Evolutionary conservation across 257 asterid genomes (phyloP).

Genomic region (Penstemon newberryi): DNA sequence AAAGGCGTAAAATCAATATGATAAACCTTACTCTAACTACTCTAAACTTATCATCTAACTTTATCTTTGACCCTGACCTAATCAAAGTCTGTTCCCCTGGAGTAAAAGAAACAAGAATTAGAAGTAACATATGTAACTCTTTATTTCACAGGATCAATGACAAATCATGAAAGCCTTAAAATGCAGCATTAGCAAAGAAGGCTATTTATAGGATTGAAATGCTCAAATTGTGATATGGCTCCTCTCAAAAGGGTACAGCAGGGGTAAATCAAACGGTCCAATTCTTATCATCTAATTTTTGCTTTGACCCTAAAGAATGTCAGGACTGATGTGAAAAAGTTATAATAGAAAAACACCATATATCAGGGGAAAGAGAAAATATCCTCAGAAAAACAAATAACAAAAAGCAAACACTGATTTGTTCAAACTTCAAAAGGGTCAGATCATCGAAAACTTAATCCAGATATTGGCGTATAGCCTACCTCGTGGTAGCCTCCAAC

Average conservation of each 20-base stretch:
- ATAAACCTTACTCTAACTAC: conserved; percentile 15
- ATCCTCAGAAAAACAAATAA: not conserved
- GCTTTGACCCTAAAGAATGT: conserved; percentile 6
- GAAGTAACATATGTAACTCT: conserved; percentile 3
- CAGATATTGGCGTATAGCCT: conserved; percentile 20
- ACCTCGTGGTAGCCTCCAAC: conserved; percentile 98
- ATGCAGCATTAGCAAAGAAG: conserved; percentile 1
- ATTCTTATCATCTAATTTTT: conserved; percentile 11
- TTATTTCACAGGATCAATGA: conserved; percentile 4
- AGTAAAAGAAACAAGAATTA: conserved; percentile 8
- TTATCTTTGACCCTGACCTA: not conserved
- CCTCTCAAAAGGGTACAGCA: conserved; percentile 8
- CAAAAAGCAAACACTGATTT: not conserved
- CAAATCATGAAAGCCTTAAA: not conserved
- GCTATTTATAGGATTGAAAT: conserved; percentile 10
- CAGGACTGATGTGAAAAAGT: conserved; percentile 4
- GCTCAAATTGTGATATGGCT: conserved; percentile 14
- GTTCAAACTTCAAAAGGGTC: not conserved
- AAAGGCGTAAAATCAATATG: conserved; percentile 9
- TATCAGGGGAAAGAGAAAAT: not conserved
- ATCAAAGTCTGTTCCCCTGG: not conserved
- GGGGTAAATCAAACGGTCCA: conserved; percentile 11
- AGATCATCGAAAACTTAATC: not conserved
- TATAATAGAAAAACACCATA: conserved; percentile 11
- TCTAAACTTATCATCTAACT: too few relatives aligned